A percentile compares a stretch with the other conserved stretches of the same genome.
Evolutionary conservation across 306 rosid species (phyloP).

Genomic region (Acacia confusa): DNA sequence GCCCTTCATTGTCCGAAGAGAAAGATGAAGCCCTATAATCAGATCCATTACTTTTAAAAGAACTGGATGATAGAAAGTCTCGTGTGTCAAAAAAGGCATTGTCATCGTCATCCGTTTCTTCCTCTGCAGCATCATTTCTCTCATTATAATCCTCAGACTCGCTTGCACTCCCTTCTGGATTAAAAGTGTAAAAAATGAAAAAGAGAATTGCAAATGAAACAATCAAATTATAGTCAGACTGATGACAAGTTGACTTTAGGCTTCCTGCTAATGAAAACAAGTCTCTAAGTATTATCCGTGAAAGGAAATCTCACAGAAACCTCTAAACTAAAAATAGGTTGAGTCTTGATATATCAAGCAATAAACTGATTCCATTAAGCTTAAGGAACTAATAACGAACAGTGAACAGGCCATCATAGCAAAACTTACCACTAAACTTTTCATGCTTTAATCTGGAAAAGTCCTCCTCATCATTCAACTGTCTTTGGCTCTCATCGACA

Average conservation of each 20-base stretch:
- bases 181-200: conserved; percentile 8
- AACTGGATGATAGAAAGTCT: conserved; percentile 88
- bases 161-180: conserved; percentile 71
- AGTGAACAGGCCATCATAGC: conserved; percentile 10
- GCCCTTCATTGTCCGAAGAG: conserved; percentile 85
- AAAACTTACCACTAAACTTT: conserved; percentile 69
- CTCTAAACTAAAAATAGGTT: background rate
- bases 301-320: background rate
- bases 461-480: conserved; percentile 56
- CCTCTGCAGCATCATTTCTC: conserved; percentile 89
- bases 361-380: conserved; percentile 10
- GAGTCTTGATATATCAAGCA: conserved; percentile 3
- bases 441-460: conserved; percentile 66
- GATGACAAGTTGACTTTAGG: background rate
- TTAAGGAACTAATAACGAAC: background rate
- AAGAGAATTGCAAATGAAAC: background rate
- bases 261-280: background rate
- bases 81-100: conserved; percentile 87
- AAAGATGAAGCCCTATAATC: conserved; percentile 73
- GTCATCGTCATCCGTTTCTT: conserved; percentile 93
- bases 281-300: background rate
- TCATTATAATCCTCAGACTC: conserved; percentile 93
- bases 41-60: conserved; percentile 82
- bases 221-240: background rate
- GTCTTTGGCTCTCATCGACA: conserved; percentile 96